Conservation (phyloP, 176 grass and related monocot genomes). For the Rhipidocladum racemiflorum region DNA sequence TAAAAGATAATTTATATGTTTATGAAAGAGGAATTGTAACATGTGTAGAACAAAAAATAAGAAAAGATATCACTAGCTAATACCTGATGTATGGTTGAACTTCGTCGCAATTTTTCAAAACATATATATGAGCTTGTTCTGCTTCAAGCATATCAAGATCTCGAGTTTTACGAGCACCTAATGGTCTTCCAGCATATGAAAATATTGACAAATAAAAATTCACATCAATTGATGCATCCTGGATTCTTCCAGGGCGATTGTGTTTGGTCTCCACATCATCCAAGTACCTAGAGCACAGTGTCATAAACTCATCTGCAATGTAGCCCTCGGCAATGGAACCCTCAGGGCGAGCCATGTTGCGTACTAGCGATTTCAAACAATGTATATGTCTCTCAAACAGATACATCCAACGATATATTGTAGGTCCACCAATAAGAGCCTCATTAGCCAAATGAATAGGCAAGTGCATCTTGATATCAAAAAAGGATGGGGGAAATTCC, state of each 20-base stretch:
- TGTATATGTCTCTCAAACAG: neutral
- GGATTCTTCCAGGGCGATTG: too few species aligned
- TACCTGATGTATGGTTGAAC: neutral
- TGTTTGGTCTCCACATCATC: too few species aligned
- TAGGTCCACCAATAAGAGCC: neutral
- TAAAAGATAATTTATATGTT: neutral
- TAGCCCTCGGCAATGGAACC: too few species aligned
- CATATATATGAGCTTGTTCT: neutral
- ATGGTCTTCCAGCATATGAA: too few species aligned
- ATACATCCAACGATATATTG: neutral
- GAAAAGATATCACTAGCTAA: neutral
- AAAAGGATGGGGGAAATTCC: too few species aligned
- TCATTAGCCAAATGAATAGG: neutral
- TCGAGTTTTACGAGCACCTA: neutral
- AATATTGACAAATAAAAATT: too few species aligned
- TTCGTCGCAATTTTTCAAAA: neutral
- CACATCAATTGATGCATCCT: too few species aligned
- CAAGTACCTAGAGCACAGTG: too few species aligned
- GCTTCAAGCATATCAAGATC: neutral
- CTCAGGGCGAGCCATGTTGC: too few species aligned
- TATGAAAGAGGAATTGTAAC: neutral
- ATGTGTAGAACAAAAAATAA: neutral
- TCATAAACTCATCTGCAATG: too few species aligned
- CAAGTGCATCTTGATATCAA: neutral
- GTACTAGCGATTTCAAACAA: too few species aligned